Conservation (phyloP, 129 eudicot species). For the Dittrichia graveolens region DNA sequence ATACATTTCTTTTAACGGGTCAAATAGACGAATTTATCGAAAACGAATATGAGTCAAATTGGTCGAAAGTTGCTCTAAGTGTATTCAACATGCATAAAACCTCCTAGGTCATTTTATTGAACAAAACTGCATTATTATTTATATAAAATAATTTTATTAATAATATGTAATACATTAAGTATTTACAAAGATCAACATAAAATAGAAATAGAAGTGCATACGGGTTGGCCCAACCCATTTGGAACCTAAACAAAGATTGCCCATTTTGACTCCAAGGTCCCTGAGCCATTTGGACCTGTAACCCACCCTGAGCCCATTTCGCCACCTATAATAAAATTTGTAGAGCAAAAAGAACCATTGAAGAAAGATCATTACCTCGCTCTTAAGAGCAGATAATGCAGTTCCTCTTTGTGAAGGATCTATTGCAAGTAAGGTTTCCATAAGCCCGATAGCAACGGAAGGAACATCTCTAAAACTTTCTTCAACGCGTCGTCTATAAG, state of each 20-base stretch:
- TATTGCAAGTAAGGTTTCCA: conserved; percentile 76
- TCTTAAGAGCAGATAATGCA: conserved; percentile 65
- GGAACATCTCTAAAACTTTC: conserved; percentile 72
- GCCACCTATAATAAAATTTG: neutral
- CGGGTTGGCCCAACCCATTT: neutral
- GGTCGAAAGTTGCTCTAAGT: no score
- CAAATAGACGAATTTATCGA: no score
- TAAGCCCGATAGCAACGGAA: conserved; percentile 58
- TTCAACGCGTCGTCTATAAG: conserved; percentile 59
- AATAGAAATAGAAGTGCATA: neutral
- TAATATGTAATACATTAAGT: neutral
- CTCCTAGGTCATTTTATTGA: neutral
- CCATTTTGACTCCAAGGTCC: no score
- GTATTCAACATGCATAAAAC: neutral
- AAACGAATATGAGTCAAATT: no score
- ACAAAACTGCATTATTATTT: neutral
- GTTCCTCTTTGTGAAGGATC: conserved; percentile 75
- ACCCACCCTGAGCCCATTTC: neutral
- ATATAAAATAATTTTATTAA: neutral
- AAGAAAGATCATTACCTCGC: conserved; percentile 53
- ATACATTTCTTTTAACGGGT: no score
- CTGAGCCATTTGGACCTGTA: no score
- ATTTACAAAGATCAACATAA: neutral
- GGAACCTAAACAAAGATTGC: neutral
- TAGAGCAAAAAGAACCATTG: conserved; percentile 12